Evolutionary conservation across 306 rosid genomes (phyloP), one percentile per base, ranked within the genome.

Genomic region (Rubus parviflorus): DNA sequence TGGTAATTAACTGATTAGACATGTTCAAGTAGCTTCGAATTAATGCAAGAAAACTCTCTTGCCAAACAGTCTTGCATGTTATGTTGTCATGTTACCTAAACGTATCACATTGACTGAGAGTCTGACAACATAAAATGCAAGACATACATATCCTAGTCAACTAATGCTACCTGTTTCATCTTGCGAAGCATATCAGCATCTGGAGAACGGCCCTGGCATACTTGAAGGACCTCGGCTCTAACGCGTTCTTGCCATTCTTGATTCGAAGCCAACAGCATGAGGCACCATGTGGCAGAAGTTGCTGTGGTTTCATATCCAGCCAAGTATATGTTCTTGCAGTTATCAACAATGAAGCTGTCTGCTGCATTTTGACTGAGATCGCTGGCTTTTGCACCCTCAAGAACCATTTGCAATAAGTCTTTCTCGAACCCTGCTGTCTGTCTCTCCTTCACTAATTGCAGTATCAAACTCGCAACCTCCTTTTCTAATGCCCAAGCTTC

Each of bases 301-400:
- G 88, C 89, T 14, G 88, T 84, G 72, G 85, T 84, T 76, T 84
- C 87, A 69, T 60, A 79, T 4, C 87, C 85, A 23, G 87, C 87
- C 56, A 84, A 78, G 80, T 84, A 84, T 5, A 84, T 62, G 74
- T 81, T 84, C 74, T 84, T 84, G 77, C 87, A 84, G 73, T 84
- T 81, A 14, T 84, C 85, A 9, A 81, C 83, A 20, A 84, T 74
- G 77, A 84, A 81, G 3, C 73, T 60, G 37, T 75, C 73, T 8
- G 77, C 74, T 14, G 48, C 72, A 70, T 81, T 81, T 16, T 54
- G 57, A 40, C 77, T 76, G 0, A 79, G 80, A 4, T 88, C 75
- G 66, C 84, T 81, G 37, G 79, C 79, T 58, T 70, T 41, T 1
- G 87, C 83, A 47, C 82, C 81, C 40, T 87, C 87, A 23, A 85